phyloP scores from a whole-genome alignment of 805 yeast genomes.

The Nakazawaea wickerhamii region DNA sequence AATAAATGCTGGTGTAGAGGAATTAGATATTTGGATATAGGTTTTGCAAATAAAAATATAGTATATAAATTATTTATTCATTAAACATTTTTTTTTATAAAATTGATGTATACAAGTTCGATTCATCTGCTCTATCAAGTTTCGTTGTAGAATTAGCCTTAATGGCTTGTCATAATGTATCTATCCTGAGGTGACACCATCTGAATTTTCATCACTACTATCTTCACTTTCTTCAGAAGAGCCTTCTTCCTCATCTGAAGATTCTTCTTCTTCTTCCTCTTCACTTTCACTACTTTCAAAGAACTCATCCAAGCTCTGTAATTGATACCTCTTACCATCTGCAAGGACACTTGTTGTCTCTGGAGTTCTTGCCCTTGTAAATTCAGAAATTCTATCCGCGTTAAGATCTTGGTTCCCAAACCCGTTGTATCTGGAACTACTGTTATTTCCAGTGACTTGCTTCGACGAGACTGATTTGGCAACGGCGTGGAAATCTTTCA shows the following conservation, averaged over 20 bases:
- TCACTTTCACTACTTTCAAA: slow-evolving; percentile 44
- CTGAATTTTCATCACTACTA: not conserved
- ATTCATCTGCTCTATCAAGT: no score
- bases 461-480: slow-evolving; percentile 8
- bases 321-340: slow-evolving; percentile 39
- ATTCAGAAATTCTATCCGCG: not conserved
- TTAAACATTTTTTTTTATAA: no score
- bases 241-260: slow-evolving; percentile 23
- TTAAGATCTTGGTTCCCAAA: slow-evolving; percentile 6
- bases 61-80: no score
- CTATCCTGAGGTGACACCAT: not conserved
- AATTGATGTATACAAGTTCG: no score
- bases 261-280: slow-evolving; percentile 24
- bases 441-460: not conserved
- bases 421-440: not conserved
- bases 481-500: slow-evolving; percentile 2
- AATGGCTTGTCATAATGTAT: not conserved
- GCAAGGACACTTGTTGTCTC: slow-evolving; percentile 15
- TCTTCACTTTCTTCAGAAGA: not conserved
- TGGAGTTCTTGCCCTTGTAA: slow-evolving; percentile 12
- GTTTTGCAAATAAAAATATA: not conserved
- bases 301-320: slow-evolving; percentile 86
- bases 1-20: slow-evolving; percentile 26
- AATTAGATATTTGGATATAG: slow-evolving; percentile 39
- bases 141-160: no score